Percentiles rank a stretch among this genome's conserved stretches.
These are phyloP conservation scores for Paraphoma sp. DNA, from an alignment of 2,329 filamentous ascomycete species.

Conservation along the genomic window DNA sequence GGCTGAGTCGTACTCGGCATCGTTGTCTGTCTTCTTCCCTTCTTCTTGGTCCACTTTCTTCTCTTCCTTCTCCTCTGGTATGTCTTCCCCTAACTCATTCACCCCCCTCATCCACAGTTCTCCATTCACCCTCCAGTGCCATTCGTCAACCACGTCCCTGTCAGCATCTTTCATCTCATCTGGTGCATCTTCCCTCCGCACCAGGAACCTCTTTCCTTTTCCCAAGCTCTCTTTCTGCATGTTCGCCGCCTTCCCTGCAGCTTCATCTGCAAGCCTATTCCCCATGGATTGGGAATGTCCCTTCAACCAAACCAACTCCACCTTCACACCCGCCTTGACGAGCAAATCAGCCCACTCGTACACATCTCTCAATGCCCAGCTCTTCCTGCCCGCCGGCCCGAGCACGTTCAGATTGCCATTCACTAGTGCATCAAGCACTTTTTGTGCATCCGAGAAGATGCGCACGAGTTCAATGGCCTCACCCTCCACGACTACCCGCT, in stretches of 20 bases:
- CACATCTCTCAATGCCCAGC: constrained; percentile 3
- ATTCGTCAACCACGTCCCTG: background rate
- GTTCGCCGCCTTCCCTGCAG: background rate
- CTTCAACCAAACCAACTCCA: constrained; percentile 7
- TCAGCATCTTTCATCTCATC: background rate
- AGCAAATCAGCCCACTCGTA: constrained; percentile 1
- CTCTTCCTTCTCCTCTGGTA: background rate
- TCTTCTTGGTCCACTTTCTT: background rate
- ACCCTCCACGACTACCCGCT: background rate
- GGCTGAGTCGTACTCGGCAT: background rate
- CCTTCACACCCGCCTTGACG: background rate
- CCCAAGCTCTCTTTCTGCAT: background rate
- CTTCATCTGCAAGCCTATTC: background rate
- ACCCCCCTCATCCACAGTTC: background rate
- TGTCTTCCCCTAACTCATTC: background rate
- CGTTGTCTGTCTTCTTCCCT: background rate
- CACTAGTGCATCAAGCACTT: background rate
- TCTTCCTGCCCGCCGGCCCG: background rate
- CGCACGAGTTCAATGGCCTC: background rate
- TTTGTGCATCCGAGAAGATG: background rate
- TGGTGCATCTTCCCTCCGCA: background rate
- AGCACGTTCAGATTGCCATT: background rate
- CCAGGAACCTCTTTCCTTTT: background rate
- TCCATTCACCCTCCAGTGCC: constrained; percentile 7
- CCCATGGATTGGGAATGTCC: constrained; percentile 2